phyloP scores from a whole-genome alignment of 495 filamentous ascomycete species.

The Xylaria palmicola region DNA sequence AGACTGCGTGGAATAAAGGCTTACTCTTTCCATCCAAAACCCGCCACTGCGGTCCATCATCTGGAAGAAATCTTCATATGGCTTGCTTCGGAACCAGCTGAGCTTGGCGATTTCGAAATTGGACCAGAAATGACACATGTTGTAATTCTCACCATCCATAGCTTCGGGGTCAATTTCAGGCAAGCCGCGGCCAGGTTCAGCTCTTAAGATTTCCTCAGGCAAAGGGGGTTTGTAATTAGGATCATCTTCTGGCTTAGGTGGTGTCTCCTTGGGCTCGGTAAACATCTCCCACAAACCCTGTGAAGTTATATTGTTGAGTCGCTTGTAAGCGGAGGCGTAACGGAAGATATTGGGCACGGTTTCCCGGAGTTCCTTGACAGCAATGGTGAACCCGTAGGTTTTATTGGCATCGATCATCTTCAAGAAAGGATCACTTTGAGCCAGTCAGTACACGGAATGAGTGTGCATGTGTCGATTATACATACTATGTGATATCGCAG shows the following conservation, averaged over 20 bases:
- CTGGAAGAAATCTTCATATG: conserved; percentile 97
- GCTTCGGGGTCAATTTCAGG: conserved; percentile 85
- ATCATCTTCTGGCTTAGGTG: conserved; percentile 52
- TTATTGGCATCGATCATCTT: conserved; percentile 92
- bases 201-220: conserved; percentile 79
- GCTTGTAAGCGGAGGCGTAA: conserved; percentile 98
- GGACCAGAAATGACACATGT: conserved; percentile 99
- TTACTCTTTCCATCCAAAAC: conserved; percentile 97
- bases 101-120: conserved; percentile 98
- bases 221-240: conserved; percentile 68
- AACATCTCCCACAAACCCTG: conserved; percentile 99
- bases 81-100: conserved; percentile 93
- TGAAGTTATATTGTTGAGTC: conserved; percentile 84
- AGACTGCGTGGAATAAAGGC: conserved; percentile 31
- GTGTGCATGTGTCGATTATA: not conserved
- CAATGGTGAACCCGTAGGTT: conserved; percentile 98
- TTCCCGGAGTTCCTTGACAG: conserved; percentile 96
- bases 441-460: conserved; percentile 15
- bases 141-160: conserved; percentile 98
- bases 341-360: conserved; percentile 99
- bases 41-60: conserved; percentile 98
- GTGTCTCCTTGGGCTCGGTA: conserved; percentile 67
- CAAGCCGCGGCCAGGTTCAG: conserved; percentile 68
- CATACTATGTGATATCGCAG: conserved; percentile 99
- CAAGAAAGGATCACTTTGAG: conserved; percentile 83